Conservation (phyloP, 2,329 filamentous ascomycete genomes). For the Hortaea werneckii region DNA sequence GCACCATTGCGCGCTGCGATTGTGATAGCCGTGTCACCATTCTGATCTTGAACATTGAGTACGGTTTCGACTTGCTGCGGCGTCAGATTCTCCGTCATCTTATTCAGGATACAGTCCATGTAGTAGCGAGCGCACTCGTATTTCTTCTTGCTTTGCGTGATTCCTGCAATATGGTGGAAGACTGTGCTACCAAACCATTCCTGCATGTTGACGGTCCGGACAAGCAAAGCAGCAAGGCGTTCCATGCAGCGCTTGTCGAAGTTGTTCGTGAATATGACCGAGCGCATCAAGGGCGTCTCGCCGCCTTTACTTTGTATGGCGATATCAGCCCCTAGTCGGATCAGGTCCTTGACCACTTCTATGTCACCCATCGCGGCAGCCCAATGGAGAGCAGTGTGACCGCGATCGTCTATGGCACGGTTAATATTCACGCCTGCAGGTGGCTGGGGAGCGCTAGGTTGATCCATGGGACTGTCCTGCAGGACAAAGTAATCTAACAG, state of each 20-base stretch:
- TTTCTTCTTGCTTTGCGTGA: conserved; percentile 76
- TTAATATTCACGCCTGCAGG: conserved; percentile 81
- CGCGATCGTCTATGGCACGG: conserved; percentile 84
- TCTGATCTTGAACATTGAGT: conserved; percentile 70
- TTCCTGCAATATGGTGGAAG: conserved; percentile 87
- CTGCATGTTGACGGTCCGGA: conserved; percentile 67
- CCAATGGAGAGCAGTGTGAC: conserved; percentile 92
- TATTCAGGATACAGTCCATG: conserved; percentile 80
- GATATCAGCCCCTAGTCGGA: conserved; percentile 66
- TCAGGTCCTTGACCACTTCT: conserved; percentile 78
- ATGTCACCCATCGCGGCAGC: conserved; percentile 95
- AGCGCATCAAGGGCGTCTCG: conserved; percentile 89
- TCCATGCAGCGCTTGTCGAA: conserved; percentile 90
- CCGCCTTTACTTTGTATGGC: conserved; percentile 52
- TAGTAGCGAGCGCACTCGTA: conserved; percentile 89
- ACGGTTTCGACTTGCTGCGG: conserved; percentile 67
- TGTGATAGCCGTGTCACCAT: conserved; percentile 85
- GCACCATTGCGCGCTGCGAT: conserved; percentile 80
- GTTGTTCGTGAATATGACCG: conserved; percentile 93
- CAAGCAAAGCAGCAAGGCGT: conserved; percentile 69
- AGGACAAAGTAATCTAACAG: conserved; percentile 94
- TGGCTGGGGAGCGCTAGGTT: conserved; percentile 61
- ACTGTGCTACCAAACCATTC: conserved; percentile 74
- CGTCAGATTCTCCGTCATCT: conserved; percentile 67
- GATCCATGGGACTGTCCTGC: conserved; percentile 39